Conservation (phyloP, 306 rosid genomes). For the Prunus mongolica region DNA sequence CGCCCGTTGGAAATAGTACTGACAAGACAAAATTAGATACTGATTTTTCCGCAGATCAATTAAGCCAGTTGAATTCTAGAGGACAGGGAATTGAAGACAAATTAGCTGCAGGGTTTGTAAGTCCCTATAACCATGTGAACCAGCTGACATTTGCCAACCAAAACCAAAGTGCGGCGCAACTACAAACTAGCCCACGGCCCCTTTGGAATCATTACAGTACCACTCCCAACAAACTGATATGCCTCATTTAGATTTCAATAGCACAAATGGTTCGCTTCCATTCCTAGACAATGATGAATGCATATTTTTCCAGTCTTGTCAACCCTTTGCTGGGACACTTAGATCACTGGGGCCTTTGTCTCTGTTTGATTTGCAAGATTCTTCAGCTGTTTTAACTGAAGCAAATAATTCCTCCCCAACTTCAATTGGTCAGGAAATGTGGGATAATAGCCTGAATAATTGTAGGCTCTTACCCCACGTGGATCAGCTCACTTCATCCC, state of each 20-base stretch:
- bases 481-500: constrained; percentile 48
- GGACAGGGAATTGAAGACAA: constrained; percentile 47
- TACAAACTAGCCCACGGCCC: constrained; percentile 46
- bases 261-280: constrained; percentile 47
- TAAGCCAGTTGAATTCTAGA: constrained; percentile 38
- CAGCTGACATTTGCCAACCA: constrained; percentile 44
- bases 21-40: constrained; percentile 42
- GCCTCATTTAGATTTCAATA: constrained; percentile 45
- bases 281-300: constrained; percentile 63
- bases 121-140: constrained; percentile 32
- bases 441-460: constrained; percentile 65
- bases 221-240: constrained; percentile 47
- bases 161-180: constrained; percentile 40
- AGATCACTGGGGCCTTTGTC: constrained; percentile 40
- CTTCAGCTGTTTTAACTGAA: background rate
- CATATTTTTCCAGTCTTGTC: constrained; percentile 47
- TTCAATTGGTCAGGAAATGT: too few species aligned
- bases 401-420: too few species aligned
- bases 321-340: constrained; percentile 33
- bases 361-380: constrained; percentile 44
- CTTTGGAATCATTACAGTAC: constrained; percentile 45
- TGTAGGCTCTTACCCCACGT: constrained; percentile 38
- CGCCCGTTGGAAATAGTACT: constrained; percentile 21
- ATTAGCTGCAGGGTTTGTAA: constrained; percentile 22
- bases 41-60: constrained; percentile 39